These are phyloP conservation scores for Gentiana macrophylla DNA, from an alignment of 257 asterid species.

Conservation along the genomic window DNA sequence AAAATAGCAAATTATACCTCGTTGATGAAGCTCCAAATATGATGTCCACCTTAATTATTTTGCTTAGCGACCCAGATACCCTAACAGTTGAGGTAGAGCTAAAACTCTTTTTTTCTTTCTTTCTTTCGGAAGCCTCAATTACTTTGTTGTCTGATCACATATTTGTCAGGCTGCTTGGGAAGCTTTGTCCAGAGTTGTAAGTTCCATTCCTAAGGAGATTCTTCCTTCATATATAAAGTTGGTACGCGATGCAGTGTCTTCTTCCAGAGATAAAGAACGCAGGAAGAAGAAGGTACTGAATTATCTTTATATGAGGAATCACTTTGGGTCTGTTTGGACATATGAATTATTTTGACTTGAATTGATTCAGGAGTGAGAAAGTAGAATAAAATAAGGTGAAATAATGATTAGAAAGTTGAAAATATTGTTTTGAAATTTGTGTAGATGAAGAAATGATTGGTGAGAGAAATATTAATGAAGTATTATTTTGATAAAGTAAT, in stretches of 20 bases:
- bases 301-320: neutral
- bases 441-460: no score
- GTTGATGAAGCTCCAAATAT: conserved; percentile 92
- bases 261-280: conserved; percentile 92
- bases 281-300: conserved; percentile 60
- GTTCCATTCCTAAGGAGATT: conserved; percentile 83
- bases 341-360: no score
- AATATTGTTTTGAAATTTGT: no score
- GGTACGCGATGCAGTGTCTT: conserved; percentile 97
- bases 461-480: no score
- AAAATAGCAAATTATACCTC: conserved; percentile 78
- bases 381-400: no score
- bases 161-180: conserved; percentile 82
- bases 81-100: conserved; percentile 65
- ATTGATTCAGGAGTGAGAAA: no score
- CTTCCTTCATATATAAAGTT: conserved; percentile 86
- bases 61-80: conserved; percentile 80
- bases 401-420: no score
- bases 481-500: no score
- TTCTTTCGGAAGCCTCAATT: conserved; percentile 3
- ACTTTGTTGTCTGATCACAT: conserved; percentile 9
- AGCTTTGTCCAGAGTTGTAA: conserved; percentile 77
- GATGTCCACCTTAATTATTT: conserved; percentile 74
- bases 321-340: no score
- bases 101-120: conserved; percentile 2